Conservation (phyloP, 306 rosid species). For the Cercis canadensis region DNA sequence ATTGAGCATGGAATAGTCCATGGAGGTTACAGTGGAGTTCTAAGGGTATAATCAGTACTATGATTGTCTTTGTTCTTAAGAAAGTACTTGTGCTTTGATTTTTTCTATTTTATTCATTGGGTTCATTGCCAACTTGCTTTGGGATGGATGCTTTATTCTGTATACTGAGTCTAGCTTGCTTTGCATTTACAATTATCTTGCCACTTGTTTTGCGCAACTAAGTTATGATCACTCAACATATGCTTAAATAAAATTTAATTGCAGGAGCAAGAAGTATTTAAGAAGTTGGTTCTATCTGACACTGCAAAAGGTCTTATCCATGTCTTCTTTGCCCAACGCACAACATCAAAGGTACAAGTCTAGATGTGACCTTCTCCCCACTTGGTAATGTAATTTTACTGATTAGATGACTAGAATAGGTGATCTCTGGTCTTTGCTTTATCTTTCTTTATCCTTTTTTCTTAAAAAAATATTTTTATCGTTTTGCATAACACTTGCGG, state of each 20-base stretch:
- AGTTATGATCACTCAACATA: conserved; percentile 21
- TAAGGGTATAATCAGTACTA: conserved; percentile 63
- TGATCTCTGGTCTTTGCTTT: background rate
- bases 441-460: too few species aligned
- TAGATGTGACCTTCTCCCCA: conserved; percentile 25
- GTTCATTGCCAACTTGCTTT: conserved; percentile 21
- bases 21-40: conserved; percentile 94
- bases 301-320: conserved; percentile 88
- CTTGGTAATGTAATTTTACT: background rate
- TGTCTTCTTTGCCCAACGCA: conserved; percentile 86
- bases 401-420: background rate
- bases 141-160: conserved; percentile 22
- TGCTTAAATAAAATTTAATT: conserved; percentile 33
- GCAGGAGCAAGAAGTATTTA: conserved; percentile 88
- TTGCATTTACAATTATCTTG: conserved; percentile 15
- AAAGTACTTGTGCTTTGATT: conserved; percentile 2
- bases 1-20: conserved; percentile 85
- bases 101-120: conserved; percentile 8
- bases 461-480: background rate
- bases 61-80: conserved; percentile 7
- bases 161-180: conserved; percentile 23
- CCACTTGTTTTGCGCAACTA: conserved; percentile 26
- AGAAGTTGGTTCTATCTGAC: conserved; percentile 68
- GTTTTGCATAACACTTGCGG: background rate
- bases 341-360: conserved; percentile 77